Evolutionary conservation across 495 filamentous ascomycete genomes (phyloP), one percentile per base, ranked within the genome.

Genomic region (Talaromyces ruber): DNA sequence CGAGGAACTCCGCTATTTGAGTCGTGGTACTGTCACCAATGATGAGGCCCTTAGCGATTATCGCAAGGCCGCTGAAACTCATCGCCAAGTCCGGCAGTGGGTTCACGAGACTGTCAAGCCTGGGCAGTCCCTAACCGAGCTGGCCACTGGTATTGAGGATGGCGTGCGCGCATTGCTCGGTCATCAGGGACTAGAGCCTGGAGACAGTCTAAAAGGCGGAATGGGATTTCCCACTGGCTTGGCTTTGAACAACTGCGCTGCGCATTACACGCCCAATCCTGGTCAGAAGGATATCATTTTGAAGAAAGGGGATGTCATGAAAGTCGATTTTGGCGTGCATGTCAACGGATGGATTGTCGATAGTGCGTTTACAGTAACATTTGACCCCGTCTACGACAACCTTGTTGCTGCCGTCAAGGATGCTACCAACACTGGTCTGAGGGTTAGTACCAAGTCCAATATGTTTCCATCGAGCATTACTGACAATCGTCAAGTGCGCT

Each of bases 281-380:
- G 83, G 84, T 6, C 80, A 83, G 63, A 86, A 85, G 71, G 71
- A 74, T 7, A 78, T 80, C 64, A 68, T 86, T 53, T 66, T 88
- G 55, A 67, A 83, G 45, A 54, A 78, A 57, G 76, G 79, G 16
- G 83, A 88, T 71, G 83, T 88, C 11, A 81, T 88, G 81, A 88
- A 86, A 64, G 81, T 88, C n/a, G 85, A 88, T 65, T 85, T 87
- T 65, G 85, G 85, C 28, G 83, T 85, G 30, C 85, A 88, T 60
- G 70, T 88, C 64, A 86, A 86, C 64, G 85, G 85, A 34, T 74
- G 83, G 61, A 88, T 88, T 64, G 84, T 88, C 30, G 85, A 88
- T 66, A 82, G 79, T 66, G 85, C 85, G 0, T 88, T 86, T 63
- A 88, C 85, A 3, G 74, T 88, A 71, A 70, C 82, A 2, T 88